Evolutionary conservation across 2,329 filamentous ascomycete species (phyloP).

Genomic region (Massarina eburnea): DNA sequence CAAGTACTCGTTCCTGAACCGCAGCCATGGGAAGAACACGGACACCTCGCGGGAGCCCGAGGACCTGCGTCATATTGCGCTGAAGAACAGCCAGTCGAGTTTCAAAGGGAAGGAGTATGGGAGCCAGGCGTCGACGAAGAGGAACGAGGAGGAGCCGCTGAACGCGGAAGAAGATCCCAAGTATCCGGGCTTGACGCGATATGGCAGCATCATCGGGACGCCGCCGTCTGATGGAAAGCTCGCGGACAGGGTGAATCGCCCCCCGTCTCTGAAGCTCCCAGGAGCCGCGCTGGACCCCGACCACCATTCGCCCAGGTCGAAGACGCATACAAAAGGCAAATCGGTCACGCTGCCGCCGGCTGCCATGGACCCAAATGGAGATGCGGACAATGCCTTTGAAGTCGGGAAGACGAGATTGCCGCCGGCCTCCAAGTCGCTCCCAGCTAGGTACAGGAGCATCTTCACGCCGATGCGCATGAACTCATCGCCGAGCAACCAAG

Average conservation of each 20-base stretch:
- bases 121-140: conserved; percentile 9
- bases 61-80: conserved; percentile 27
- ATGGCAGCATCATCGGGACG: conserved; percentile 65
- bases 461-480: conserved; percentile 47
- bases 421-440: conserved; percentile 32
- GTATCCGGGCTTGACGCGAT: conserved; percentile 48
- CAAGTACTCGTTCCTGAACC: conserved; percentile 46
- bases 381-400: conserved; percentile 45
- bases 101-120: conserved; percentile 16
- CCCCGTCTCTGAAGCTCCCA: conserved; percentile 61
- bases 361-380: conserved; percentile 1
- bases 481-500: conserved; percentile 35
- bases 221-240: conserved; percentile 34
- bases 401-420: conserved; percentile 45
- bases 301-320: conserved; percentile 17
- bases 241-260: conserved; percentile 29
- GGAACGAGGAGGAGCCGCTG: conserved; percentile 38
- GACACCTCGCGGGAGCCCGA: conserved; percentile 19
- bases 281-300: conserved; percentile 60
- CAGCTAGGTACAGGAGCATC: conserved; percentile 36
- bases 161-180: conserved; percentile 16
- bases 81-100: conserved; percentile 26
- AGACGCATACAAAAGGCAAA: conserved; percentile 17
- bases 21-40: conserved; percentile 24
- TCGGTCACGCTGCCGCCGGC: conserved; percentile 21